A percentile compares a stretch with the other conserved stretches of the same genome.
Conservation (phyloP, 2,329 filamentous ascomycete species). For the Scedosporium aurantiacum region DNA sequence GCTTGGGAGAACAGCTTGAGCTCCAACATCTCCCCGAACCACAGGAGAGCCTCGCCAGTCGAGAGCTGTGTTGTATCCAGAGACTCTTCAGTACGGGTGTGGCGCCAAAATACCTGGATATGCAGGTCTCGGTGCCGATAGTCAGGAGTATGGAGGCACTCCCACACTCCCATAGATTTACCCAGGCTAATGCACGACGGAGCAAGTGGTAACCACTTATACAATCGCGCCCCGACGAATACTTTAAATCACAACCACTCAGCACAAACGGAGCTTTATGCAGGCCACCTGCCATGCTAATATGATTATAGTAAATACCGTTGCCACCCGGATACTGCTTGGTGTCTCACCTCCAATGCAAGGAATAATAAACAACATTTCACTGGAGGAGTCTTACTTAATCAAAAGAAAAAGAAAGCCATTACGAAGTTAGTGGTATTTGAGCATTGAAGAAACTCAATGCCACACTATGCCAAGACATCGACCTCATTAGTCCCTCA, state of each 20-base stretch:
- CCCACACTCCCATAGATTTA: background rate
- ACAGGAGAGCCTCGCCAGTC: background rate
- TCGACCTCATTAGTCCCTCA: background rate
- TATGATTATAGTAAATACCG: background rate
- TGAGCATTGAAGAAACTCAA: no score
- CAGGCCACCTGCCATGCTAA: background rate
- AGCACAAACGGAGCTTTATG: background rate
- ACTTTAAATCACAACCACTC: background rate
- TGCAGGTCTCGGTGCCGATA: background rate
- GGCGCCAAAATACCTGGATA: background rate
- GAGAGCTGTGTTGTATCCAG: background rate
- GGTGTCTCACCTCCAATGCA: slow-evolving; percentile 2
- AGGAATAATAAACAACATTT: slow-evolving; percentile 1
- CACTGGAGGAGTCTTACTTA: background rate
- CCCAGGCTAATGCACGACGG: no score
- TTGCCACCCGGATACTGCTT: background rate
- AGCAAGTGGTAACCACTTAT: no score
- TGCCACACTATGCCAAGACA: background rate
- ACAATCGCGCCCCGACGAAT: no score
- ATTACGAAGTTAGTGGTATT: no score
- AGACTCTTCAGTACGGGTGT: background rate
- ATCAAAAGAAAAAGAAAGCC: background rate
- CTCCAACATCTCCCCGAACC: background rate
- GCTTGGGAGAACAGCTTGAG: background rate
- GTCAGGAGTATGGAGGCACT: background rate